These are phyloP conservation scores for Solanum aculeatissimum DNA, from an alignment of 305 asterid species.

Conservation along the genomic window DNA sequence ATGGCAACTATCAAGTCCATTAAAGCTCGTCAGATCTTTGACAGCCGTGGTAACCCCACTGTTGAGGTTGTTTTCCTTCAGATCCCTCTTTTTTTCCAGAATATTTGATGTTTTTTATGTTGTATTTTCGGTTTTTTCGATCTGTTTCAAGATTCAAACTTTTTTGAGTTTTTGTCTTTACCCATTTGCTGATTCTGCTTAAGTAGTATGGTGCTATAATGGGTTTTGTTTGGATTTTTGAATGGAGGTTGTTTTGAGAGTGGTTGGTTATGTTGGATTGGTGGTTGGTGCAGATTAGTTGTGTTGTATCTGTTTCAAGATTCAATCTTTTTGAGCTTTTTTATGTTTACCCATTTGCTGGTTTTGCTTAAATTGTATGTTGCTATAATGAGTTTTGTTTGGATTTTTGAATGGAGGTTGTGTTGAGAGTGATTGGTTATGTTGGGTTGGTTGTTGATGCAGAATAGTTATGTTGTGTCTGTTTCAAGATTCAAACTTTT, in stretches of 20 bases:
- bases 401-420: background rate
- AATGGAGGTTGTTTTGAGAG: background rate
- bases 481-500: background rate
- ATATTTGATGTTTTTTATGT: background rate
- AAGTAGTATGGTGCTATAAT: background rate
- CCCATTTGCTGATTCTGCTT: background rate
- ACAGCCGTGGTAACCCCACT: constrained; percentile 92
- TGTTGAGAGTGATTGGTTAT: background rate
- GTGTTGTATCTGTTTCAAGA: background rate
- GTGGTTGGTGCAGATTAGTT: background rate
- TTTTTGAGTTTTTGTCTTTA: background rate
- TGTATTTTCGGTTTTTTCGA: background rate
- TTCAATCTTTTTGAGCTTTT: background rate
- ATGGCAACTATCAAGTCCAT: constrained; percentile 36
- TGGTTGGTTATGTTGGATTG: background rate
- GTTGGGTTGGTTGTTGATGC: background rate
- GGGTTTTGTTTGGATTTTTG: background rate
- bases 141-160: background rate
- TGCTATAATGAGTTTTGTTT: background rate
- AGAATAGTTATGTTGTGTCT: background rate
- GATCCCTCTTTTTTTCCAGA: background rate
- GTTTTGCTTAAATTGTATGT: background rate
- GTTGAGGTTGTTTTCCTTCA: constrained; percentile 52
- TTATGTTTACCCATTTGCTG: background rate
- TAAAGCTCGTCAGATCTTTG: constrained; percentile 89